Evolutionary conservation across 2,329 filamentous ascomycete genomes (phyloP).

Genomic region (Colletotrichum sp.): DNA sequence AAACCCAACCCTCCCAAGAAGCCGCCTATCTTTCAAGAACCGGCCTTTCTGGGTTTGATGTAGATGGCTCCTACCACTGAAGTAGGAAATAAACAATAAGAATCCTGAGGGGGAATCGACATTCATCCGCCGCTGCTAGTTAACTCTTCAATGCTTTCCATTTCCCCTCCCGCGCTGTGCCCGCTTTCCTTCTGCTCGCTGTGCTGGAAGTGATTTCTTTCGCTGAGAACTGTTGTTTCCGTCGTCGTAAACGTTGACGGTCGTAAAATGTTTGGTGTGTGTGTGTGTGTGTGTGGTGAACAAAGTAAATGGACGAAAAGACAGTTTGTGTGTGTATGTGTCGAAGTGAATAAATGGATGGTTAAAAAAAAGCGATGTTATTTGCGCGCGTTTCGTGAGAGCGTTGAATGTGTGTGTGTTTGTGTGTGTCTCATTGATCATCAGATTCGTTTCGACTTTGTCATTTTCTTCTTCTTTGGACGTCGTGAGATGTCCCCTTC

Average conservation of each 20-base stretch:
- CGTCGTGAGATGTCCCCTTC: constrained; percentile 9
- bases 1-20: neutral
- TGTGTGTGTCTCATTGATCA: neutral
- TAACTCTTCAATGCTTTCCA: neutral
- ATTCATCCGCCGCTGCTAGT: too few relatives aligned
- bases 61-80: neutral
- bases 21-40: neutral
- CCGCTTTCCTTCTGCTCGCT: neutral
- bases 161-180: neutral
- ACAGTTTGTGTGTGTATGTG: neutral
- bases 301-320: neutral
- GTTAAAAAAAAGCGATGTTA: neutral
- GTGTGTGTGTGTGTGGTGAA: neutral
- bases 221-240: neutral
- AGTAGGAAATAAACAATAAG: neutral
- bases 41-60: neutral
- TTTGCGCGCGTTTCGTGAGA: constrained; percentile 1
- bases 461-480: constrained; percentile 10
- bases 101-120: neutral
- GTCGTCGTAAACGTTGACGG: neutral
- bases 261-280: neutral
- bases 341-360: neutral
- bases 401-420: neutral
- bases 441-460: constrained; percentile 17
- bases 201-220: neutral